These are phyloP conservation scores for Gaertneriomyces semiglobifer DNA, from an alignment of 192 early-diverging fungal species.

Conservation along the genomic window DNA sequence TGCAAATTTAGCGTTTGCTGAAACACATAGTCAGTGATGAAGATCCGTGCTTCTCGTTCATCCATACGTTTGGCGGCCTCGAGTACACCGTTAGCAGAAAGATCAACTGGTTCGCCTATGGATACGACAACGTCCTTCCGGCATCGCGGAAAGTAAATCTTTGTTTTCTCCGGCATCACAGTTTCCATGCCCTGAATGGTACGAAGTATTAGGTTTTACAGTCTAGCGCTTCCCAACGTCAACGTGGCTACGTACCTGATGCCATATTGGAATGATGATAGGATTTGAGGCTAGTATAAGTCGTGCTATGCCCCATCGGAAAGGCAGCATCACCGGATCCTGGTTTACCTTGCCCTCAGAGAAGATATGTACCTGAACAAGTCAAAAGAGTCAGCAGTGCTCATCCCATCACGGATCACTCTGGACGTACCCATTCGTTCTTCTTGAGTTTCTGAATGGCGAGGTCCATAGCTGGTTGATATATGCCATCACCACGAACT, in stretches of 20 bases:
- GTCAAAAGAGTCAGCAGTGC: neutral
- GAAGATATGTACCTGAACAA: constrained; percentile 70
- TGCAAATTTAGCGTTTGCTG: constrained; percentile 16
- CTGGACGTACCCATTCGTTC: constrained; percentile 57
- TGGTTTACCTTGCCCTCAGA: constrained; percentile 62
- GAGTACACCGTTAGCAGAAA: constrained; percentile 37
- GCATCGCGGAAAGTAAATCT: constrained; percentile 49
- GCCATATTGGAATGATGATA: constrained; percentile 70
- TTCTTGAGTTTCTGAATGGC: constrained; percentile 65
- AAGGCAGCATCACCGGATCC: constrained; percentile 48
- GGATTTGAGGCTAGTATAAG: constrained; percentile 65
- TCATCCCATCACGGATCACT: neutral
- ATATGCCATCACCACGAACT: constrained; percentile 76
- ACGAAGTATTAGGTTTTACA: neutral
- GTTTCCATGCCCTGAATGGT: constrained; percentile 30
- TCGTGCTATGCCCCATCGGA: constrained; percentile 86
- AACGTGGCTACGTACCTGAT: constrained; percentile 44
- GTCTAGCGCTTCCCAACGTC: constrained; percentile 6
- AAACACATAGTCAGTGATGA: constrained; percentile 49
- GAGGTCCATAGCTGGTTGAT: constrained; percentile 80
- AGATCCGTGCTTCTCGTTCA: constrained; percentile 49
- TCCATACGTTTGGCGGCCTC: constrained; percentile 35
- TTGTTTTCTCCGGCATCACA: constrained; percentile 44
- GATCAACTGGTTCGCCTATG: constrained; percentile 73
- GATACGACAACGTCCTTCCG: constrained; percentile 58